Evolutionary conservation across 2,329 filamentous ascomycete genomes (phyloP).

Genomic region (Aspergillus tamarii): DNA sequence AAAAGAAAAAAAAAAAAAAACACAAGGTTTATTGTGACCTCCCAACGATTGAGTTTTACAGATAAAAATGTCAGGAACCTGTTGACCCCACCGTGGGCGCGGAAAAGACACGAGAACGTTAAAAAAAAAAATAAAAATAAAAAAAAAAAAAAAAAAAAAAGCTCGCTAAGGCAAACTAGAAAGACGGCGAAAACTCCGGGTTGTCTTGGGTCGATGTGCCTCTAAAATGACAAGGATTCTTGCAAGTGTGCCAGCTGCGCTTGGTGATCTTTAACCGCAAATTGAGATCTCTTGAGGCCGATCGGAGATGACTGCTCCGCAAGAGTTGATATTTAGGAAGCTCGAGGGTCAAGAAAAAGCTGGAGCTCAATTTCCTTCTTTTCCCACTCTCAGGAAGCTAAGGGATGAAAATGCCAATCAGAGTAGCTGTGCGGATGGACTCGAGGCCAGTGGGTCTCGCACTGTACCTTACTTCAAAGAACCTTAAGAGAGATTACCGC

Average conservation of each 20-base stretch:
- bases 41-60: slow-evolving; percentile 14
- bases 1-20: neutral
- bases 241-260: neutral
- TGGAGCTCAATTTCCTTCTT: slow-evolving; percentile 10
- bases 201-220: neutral
- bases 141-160: slow-evolving; percentile 11
- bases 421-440: slow-evolving; percentile 12
- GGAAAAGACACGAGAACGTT: slow-evolving; percentile 1
- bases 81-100: slow-evolving; percentile 19
- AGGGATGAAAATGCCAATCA: slow-evolving; percentile 18
- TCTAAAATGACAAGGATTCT: neutral
- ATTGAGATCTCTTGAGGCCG: slow-evolving; percentile 9
- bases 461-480: slow-evolving; percentile 7
- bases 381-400: slow-evolving; percentile 14
- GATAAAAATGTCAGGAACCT: slow-evolving; percentile 18
- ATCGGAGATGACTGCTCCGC: slow-evolving; percentile 27
- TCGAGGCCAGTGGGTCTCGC: slow-evolving; percentile 21
- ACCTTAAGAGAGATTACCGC: slow-evolving; percentile 14
- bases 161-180: slow-evolving; percentile 8
- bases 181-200: neutral
- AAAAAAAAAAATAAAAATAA: no score
- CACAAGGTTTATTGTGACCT: neutral
- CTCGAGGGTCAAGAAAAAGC: slow-evolving; percentile 8
- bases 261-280: neutral
- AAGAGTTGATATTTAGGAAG: slow-evolving; percentile 12